A percentile compares a stretch with the other conserved stretches of the same genome.
Conservation (phyloP, 2,329 filamentous ascomycete species). For the Fusarium hainanense region DNA sequence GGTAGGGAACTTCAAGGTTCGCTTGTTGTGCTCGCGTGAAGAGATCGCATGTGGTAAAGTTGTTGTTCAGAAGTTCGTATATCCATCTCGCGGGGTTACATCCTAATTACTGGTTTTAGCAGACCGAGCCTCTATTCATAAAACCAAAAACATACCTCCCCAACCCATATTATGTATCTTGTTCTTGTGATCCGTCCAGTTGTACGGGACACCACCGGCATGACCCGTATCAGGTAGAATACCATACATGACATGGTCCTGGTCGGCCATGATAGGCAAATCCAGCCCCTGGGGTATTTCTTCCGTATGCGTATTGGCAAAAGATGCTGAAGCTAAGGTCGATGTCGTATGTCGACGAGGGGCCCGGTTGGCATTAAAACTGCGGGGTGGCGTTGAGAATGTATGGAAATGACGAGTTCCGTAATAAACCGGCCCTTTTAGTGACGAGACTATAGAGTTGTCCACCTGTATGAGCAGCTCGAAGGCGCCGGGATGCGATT, state of each 20-base stretch:
- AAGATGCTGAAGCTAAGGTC: background rate
- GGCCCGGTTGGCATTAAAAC: constrained; percentile 8
- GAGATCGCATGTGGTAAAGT: constrained; percentile 52
- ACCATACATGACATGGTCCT: constrained; percentile 46
- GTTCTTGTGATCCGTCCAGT: constrained; percentile 49
- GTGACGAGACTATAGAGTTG: background rate
- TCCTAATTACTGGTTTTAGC: constrained; percentile 43
- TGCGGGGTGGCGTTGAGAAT: constrained; percentile 26
- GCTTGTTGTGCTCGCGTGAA: constrained; percentile 50
- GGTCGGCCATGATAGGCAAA: constrained; percentile 44
- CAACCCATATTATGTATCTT: constrained; percentile 44
- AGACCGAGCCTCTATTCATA: background rate
- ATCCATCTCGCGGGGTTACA: constrained; percentile 57
- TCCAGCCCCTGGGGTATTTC: background rate
- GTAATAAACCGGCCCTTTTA: background rate
- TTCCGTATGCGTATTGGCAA: background rate
- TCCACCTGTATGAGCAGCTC: background rate
- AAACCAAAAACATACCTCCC: constrained; percentile 41
- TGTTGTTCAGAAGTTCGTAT: constrained; percentile 54
- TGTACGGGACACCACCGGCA: constrained; percentile 44
- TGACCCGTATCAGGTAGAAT: constrained; percentile 49
- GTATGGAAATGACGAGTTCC: background rate
- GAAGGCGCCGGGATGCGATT: background rate
- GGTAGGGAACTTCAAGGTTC: constrained; percentile 47
- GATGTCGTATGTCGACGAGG: constrained; percentile 21